Base-by-base conservation (phyloP, 2,329 filamentous ascomycete genomes). In the Sporothrix humicola region DNA sequence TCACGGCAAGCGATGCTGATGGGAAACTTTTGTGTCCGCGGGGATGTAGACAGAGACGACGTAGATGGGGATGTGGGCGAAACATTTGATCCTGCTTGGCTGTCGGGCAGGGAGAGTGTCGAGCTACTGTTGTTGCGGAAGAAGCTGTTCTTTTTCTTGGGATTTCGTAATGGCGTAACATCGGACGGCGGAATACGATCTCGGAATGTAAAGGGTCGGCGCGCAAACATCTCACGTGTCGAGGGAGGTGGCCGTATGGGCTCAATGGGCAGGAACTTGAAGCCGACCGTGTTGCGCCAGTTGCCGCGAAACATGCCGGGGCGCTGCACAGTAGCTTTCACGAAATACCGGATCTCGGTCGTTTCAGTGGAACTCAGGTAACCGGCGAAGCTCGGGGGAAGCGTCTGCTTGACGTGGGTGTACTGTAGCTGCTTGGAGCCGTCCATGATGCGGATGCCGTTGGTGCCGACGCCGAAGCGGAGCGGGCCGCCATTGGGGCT, bases 241-340 rank as follows among this genome's bases (percentile, higher is more conserved):
- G 89, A 87, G 63, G 86, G 84, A 4, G 87, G 84, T 0, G 90
- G 89, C 58, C 95, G 87, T 0, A 95, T 95, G 6, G 94, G 93
- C 81, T 99, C 96, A 77, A 98, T 95, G 4, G 96, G 96, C 52
- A 98, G 87, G 80, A 99, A 96, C 74, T 93, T 95, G 83, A 98
- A 92, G 50, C 90, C 89, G 50, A 87, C 79, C 75, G 88, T 84
- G 76, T 86, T 86, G 23, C 95, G 87, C 81, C 94, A 92, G 79
- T 98, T 98, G 82, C 97, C 94, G 80, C 95, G 95, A 82, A 97
- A 93, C 74, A 98, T 87, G 15, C 92, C 91, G 0, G 94, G 94
- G n/a, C 94, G 87, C 79, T 94, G 93, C 6, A 98, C 90, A 0
- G 96, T 98, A n/a, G 92, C 94, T 81, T 99, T 99, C 80, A 98